A percentile compares a stretch with the other conserved stretches of the same genome.
Evolutionary conservation across 441 rosid genomes (phyloP).

Genomic region (Gossypium armourianum): DNA sequence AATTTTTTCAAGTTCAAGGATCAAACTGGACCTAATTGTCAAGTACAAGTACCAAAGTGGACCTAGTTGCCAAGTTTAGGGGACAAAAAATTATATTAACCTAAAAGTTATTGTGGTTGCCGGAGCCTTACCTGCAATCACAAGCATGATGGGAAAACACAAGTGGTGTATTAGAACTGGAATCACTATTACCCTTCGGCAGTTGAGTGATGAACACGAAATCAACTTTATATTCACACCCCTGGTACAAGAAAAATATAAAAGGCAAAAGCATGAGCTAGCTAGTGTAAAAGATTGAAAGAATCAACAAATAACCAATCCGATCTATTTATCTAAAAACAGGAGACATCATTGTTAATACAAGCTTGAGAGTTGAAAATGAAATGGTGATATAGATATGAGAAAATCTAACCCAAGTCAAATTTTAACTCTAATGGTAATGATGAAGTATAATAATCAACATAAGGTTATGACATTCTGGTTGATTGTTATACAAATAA

Average conservation of each 20-base stretch:
- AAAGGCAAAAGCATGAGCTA: not conserved
- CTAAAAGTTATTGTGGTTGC: not conserved
- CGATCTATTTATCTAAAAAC: not conserved
- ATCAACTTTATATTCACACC: slow-evolving; percentile 43
- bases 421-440: not conserved
- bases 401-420: not conserved
- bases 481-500: not conserved
- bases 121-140: slow-evolving; percentile 53
- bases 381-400: not conserved
- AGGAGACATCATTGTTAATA: not conserved
- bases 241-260: slow-evolving; percentile 39
- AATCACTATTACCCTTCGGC: slow-evolving; percentile 25
- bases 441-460: not conserved
- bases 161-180: slow-evolving; percentile 32
- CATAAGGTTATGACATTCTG: not conserved
- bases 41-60: too few relatives aligned
- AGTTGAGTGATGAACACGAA: slow-evolving; percentile 55
- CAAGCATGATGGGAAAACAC: slow-evolving; percentile 74
- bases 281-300: not conserved
- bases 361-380: not conserved
- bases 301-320: not conserved
- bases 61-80: too few relatives aligned
- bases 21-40: too few relatives aligned
- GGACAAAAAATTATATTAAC: too few relatives aligned
- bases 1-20: too few relatives aligned